phyloP scores from a whole-genome alignment of 352 stramenopile genomes.

The Globisporangium abappressorium region DNA sequence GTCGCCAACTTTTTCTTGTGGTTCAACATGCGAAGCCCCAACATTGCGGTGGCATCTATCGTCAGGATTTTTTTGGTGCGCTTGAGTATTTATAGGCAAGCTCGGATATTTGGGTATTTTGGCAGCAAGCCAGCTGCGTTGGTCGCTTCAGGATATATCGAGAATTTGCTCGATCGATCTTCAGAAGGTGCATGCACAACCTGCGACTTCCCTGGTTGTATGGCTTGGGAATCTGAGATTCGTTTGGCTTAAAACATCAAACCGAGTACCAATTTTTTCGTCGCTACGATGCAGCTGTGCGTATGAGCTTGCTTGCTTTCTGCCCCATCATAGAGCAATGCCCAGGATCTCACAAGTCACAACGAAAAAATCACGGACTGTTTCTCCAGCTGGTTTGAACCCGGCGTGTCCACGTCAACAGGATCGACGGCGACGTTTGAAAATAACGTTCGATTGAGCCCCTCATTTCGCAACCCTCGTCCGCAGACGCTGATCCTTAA shows the following conservation, averaged over 20 bases:
- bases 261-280: background rate
- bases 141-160: background rate
- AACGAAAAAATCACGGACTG: background rate
- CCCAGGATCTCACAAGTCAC: too few relatives aligned
- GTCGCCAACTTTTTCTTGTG: conserved; percentile 10
- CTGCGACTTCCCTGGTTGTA: background rate
- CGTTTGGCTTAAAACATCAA: background rate
- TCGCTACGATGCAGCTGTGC: background rate
- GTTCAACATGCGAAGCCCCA: conserved; percentile 1
- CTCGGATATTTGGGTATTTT: background rate
- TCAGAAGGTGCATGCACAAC: background rate
- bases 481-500: background rate
- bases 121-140: background rate
- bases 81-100: background rate
- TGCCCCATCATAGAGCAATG: background rate
- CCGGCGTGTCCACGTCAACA: conserved; percentile 16
- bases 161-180: background rate
- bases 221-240: conserved; percentile 5
- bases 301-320: background rate
- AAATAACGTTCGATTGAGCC: conserved; percentile 16
- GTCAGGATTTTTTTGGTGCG: background rate
- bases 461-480: background rate
- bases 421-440: background rate
- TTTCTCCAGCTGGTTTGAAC: background rate
- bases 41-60: background rate